A percentile compares a stretch with the other conserved stretches of the same genome.
These are phyloP conservation scores for Zychaea mexicana DNA, from an alignment of 371 early-diverging fungal species.

Conservation along the genomic window DNA sequence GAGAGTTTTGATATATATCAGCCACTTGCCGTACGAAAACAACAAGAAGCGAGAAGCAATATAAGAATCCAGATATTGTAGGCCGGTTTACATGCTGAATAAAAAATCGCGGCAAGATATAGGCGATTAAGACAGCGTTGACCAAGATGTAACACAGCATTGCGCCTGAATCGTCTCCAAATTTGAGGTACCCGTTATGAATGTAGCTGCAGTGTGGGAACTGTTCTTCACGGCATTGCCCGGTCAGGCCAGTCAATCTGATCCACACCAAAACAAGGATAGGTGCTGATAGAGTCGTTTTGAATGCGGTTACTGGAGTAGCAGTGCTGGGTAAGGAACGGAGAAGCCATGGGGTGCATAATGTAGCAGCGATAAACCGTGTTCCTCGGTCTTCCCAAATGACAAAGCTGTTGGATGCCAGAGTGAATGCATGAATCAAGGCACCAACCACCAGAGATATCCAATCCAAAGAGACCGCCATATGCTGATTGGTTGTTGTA, in stretches of 20 bases:
- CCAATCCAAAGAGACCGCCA: background rate
- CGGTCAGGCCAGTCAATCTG: slow-evolving; percentile 62
- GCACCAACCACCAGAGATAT: background rate
- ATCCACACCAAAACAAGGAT: slow-evolving; percentile 53
- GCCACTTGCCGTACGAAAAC: slow-evolving; percentile 17
- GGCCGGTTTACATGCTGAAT: background rate
- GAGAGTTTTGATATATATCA: slow-evolving; percentile 21
- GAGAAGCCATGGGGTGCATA: slow-evolving; percentile 30
- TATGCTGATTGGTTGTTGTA: background rate
- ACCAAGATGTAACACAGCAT: background rate
- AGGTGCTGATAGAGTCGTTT: slow-evolving; percentile 12
- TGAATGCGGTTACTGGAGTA: background rate
- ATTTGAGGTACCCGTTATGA: slow-evolving; percentile 23
- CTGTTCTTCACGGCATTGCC: slow-evolving; percentile 91
- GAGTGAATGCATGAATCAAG: slow-evolving; percentile 59
- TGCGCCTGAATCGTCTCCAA: slow-evolving; percentile 8
- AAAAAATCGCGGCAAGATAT: background rate
- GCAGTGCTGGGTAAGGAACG: background rate
- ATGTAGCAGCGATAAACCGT: slow-evolving; percentile 40
- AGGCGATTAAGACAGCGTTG: background rate
- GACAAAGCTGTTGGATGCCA: slow-evolving; percentile 89
- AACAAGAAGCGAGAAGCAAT: slow-evolving; percentile 14
- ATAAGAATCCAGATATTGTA: background rate
- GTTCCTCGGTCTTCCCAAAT: slow-evolving; percentile 84
- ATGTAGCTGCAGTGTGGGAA: slow-evolving; percentile 64